These are phyloP conservation scores for Vigna unguiculata DNA, from an alignment of 306 rosid genomes.

Conservation along the genomic window DNA sequence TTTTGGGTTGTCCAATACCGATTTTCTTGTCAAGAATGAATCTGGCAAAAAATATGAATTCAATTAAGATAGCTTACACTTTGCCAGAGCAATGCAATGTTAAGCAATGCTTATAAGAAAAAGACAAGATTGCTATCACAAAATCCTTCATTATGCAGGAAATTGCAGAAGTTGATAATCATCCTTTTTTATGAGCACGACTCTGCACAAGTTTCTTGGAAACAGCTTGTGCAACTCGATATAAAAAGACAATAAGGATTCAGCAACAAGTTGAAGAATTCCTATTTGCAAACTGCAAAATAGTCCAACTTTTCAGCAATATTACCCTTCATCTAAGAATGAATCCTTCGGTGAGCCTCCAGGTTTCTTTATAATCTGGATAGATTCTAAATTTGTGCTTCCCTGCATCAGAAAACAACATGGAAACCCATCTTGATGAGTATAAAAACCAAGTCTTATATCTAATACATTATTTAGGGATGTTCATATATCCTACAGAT, in stretches of 20 bases:
- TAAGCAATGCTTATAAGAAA: neutral
- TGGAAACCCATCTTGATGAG: slow-evolving; percentile 8
- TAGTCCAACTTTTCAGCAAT: neutral
- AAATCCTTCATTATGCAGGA: slow-evolving; percentile 3
- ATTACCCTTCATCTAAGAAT: slow-evolving; percentile 93
- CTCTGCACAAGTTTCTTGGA: neutral
- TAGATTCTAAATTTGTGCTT: slow-evolving; percentile 93
- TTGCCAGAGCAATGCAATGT: neutral
- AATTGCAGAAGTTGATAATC: slow-evolving; percentile 19
- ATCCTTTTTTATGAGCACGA: neutral
- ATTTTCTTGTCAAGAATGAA: slow-evolving; percentile 99
- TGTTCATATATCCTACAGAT: neutral
- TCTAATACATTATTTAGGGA: neutral
- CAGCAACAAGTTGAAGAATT: slow-evolving; percentile 2
- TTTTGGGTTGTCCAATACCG: slow-evolving; percentile 97
- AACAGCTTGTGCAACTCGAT: slow-evolving; percentile 18
- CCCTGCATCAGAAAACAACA: slow-evolving; percentile 69
- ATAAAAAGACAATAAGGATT: slow-evolving; percentile 10
- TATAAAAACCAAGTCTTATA: slow-evolving; percentile 7
- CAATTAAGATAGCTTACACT: slow-evolving; percentile 17
- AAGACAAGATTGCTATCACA: neutral
- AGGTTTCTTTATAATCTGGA: slow-evolving; percentile 95
- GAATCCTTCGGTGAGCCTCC: slow-evolving; percentile 93
- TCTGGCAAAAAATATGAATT: slow-evolving; percentile 52
- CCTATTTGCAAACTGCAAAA: slow-evolving; percentile 12